Base-by-base conservation (phyloP, 2,329 filamentous ascomycete species). In the Plenodomus biglobosus region DNA sequence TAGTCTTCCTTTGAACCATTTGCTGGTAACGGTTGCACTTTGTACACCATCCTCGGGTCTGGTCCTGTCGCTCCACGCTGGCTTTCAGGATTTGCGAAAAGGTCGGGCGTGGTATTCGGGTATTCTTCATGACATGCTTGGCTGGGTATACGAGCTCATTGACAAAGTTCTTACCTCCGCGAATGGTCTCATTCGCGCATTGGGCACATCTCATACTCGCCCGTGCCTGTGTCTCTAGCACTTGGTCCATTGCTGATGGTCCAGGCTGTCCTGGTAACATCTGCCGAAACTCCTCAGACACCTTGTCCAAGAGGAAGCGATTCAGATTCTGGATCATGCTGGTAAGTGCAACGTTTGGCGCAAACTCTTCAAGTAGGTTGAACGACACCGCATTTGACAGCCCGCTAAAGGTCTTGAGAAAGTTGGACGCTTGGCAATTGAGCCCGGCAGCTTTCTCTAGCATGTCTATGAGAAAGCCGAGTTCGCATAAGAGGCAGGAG, bases 381-480 rank as follows among this genome's bases (percentile, higher is more conserved):
- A 95, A 75, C 17, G 85, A 87, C 0, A 83, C 72, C 80, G 85
- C 85, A 76, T 92, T 88, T 2, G 89, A 85, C 53, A 91, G 86
- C 56, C 85, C 87, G 68, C 89, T 92, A 48, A 99, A 85, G 0
- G 91, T 89, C 70, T 94, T 95, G 24, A 97, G 77, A 54, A 99
- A 82, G 66, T 99, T 99, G 0, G 92, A 96, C 13, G 94, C 94
- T 68, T 99, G 94, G 59, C 94, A 99, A 50, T 95, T 95, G 47
- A 92, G 87, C 0, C 92, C 92, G 54, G 88, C 87, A 2, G 94
- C 94, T 69, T 97, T 99, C 62, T 97, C 88, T 19, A 99, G 80
- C 94, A 99, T 99, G 67, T 99, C 95, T 61, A 96, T 95, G 8
- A 99, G 77, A 68, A 94, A 99, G 1, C 94, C 94, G 57, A 99